Base-by-base conservation (phyloP, 2,329 filamentous ascomycete species). In the Pseudonectria buxi region DNA sequence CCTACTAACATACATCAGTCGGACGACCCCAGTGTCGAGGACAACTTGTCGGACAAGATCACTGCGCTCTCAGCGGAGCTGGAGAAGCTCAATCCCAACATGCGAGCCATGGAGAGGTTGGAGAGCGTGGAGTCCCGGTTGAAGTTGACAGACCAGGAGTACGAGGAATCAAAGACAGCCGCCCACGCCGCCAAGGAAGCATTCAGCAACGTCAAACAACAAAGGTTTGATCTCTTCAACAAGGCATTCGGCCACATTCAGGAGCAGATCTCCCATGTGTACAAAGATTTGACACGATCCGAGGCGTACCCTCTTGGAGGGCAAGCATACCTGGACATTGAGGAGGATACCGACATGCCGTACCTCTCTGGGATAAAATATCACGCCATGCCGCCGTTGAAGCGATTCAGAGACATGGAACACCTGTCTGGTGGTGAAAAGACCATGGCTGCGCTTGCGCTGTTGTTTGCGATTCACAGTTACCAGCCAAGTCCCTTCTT, bases 401-500 rank as follows among this genome's bases (percentile, higher is more conserved):
- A 98, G 68, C 87, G 92, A 30, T 98, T 98, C 76, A 78, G 92
- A 51, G 94, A 98, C 61, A 98, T 98, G 92, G 92, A 98, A 62
- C 92, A 95, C 58, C 70, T 98, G 9, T 95, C 87, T 2, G 92
- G 92, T 53, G 92, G 92, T 37, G 92, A 98, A 65, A 98, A 98
- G 72, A 98, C 92, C 0, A 98, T 98, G 82, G 92, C 92, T 2
- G 92, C 92, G 11, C 71, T 98, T 26, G 92, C 92, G n/a, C 72
- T 98, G 27, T 74, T 98, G 4, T 98, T 98, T 58, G 92, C 92
- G 14, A 89, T 98, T 37, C 92, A 98, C 68, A 89, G 83, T 40
- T 98, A 90, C 67, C 89, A 95, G 58, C 90, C 92, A 0, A 86
- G 79, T 41, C 92, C 94, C 0, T 98, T 98, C 69, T 98, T 98